Percentiles rank a stretch among this genome's conserved stretches.
Evolutionary conservation across 495 filamentous ascomycete genomes (phyloP).

Genomic region (Neurospora tetrasperma): DNA sequence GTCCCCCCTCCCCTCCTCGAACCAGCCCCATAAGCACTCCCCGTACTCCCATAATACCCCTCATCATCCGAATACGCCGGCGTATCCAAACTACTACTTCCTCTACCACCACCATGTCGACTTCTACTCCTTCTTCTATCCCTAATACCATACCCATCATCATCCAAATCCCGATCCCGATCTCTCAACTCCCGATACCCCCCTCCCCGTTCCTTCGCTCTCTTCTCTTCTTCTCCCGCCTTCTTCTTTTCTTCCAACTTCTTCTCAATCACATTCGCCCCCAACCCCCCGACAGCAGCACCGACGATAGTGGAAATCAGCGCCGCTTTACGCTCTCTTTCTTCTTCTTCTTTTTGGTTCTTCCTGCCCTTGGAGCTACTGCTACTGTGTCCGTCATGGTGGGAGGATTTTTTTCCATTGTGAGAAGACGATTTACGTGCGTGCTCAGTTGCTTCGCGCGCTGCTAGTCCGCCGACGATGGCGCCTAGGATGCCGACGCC

Average conservation of each 20-base stretch:
- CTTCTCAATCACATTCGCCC: constrained; percentile 38
- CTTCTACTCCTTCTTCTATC: not conserved
- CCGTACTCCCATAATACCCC: not conserved
- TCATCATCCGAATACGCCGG: not conserved
- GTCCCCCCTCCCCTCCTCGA: not conserved
- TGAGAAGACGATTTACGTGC: not conserved
- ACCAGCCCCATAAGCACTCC: not conserved
- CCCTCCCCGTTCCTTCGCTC: constrained; percentile 21
- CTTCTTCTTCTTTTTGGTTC: constrained; percentile 2
- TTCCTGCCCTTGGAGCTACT: not conserved
- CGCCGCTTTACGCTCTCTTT: constrained; percentile 2
- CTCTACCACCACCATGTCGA: not conserved
- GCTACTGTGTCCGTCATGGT: not conserved
- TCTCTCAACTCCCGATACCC: not conserved
- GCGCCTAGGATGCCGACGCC: constrained; percentile 35
- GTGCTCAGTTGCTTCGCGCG: constrained; percentile 26
- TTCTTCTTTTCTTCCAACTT: constrained; percentile 21
- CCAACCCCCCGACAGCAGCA: constrained; percentile 35
- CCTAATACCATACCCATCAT: not conserved
- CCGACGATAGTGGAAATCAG: constrained; percentile 34
- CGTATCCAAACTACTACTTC: not conserved
- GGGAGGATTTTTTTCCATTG: not conserved
- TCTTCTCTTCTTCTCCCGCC: constrained; percentile 3
- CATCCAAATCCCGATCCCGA: not conserved
- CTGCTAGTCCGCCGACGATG: constrained; percentile 34